Evolutionary conservation across 257 asterid genomes (phyloP), one percentile per base, ranked within the genome.

Genomic region (Fraxinus anomala): DNA sequence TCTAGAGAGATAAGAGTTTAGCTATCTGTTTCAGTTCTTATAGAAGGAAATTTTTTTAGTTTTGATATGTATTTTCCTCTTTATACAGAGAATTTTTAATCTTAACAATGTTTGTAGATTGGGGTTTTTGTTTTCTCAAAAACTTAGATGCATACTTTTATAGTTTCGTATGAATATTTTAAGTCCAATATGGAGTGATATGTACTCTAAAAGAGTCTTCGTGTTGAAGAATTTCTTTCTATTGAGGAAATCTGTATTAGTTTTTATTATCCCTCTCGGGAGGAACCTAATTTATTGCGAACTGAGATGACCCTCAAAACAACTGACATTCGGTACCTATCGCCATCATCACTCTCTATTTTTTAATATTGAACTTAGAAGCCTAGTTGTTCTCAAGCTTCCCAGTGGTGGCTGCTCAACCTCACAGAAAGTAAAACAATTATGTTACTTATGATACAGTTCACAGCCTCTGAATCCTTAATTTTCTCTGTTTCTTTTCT

Each of bases 301-400:
- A 61, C 31, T 59, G 30, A 59, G 13, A 59, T 59, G 8, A 59
- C 16, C 68, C 68, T 23, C 33, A 1, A 61, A 7, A 61, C 68
- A 10, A 8, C 24, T n/a, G 65, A 6, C 65, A 54, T 54, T 54
- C 23, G 3, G n/a, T 13, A 13, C 11, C 12, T 54, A 54, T 19
- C 7, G 11, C n/a, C 26, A 5, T 54, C 24, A 5, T 54, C 10
- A 19, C n/a, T 0, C 65, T 54, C 24, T 54, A 19, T 54, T 16
- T 54, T 54, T 4, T 54, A 54, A 19, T 19, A 19, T 54, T 54
- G 11, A 19, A 54, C 65, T 54, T 54, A 19, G 24, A 54, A 54
- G 65, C 65, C 65, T 17, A 16, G 8, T 54, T 54, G 65, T 54
- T 51, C 65, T 54, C 65, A 54, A 54, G 65, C 65, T 54, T 54